Conservation (phyloP, 768 basidiomycete genomes). For the Lactarius akahatsu region DNA sequence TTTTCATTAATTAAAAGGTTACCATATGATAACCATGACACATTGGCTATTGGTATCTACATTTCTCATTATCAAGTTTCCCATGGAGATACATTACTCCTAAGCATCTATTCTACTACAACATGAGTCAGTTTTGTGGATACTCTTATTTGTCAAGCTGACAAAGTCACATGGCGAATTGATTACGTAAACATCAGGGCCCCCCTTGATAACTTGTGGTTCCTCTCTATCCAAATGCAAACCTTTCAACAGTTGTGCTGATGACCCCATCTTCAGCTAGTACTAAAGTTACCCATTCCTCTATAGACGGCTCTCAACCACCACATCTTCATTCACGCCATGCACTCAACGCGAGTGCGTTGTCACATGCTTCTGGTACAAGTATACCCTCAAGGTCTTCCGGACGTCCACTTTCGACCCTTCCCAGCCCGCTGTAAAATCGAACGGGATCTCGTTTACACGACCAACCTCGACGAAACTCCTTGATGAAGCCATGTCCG, state of each 20-base stretch:
- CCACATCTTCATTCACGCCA: background rate
- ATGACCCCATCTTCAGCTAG: slow-evolving; percentile 16
- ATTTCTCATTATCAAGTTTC: background rate
- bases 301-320: background rate
- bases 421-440: slow-evolving; percentile 1
- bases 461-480: background rate
- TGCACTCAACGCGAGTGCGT: background rate
- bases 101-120: no score
- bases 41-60: background rate
- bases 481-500: background rate
- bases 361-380: background rate
- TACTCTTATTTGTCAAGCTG: background rate
- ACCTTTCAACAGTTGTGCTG: background rate
- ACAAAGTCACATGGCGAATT: background rate
- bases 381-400: slow-evolving; percentile 8
- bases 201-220: background rate
- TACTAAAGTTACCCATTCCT: background rate
- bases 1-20: slow-evolving; percentile 22
- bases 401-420: background rate
- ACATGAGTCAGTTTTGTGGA: background rate
- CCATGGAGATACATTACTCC: background rate
- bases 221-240: background rate
- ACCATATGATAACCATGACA: slow-evolving; percentile 16
- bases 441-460: background rate
- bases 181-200: background rate